phyloP scores from a whole-genome alignment of 495 filamentous ascomycete genomes.

The Astrocystis sublimbata region DNA sequence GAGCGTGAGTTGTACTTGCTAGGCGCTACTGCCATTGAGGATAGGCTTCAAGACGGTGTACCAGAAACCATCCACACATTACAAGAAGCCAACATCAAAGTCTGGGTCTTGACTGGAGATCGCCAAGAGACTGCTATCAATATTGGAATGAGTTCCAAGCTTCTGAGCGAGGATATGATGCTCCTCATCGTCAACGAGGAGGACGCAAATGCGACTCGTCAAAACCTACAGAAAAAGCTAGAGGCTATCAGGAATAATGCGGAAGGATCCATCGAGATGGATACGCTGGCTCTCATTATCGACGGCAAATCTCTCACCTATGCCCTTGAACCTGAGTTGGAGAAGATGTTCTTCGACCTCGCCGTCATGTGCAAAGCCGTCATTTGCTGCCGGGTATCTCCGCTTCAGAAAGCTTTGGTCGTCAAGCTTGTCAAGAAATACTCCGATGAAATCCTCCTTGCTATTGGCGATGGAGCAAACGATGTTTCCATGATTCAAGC shows the following conservation, averaged over 20 bases:
- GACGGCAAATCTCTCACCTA: slow-evolving; percentile 94
- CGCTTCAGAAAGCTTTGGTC: slow-evolving; percentile 96
- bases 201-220: slow-evolving; percentile 66
- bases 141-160: slow-evolving; percentile 99
- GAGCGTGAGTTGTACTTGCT: slow-evolving; percentile 89
- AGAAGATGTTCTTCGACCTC: slow-evolving; percentile 90
- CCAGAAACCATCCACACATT: slow-evolving; percentile 98
- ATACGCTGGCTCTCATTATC: slow-evolving; percentile 91
- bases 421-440: slow-evolving; percentile 99
- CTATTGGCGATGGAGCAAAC: slow-evolving; percentile 97
- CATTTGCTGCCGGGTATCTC: slow-evolving; percentile 97
- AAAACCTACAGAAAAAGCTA: slow-evolving; percentile 89
- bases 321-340: slow-evolving; percentile 90
- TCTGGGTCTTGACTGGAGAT: slow-evolving; percentile 98
- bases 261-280: slow-evolving; percentile 71
- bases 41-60: slow-evolving; percentile 94
- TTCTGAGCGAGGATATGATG: slow-evolving; percentile 99
- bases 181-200: slow-evolving; percentile 96
- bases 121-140: slow-evolving; percentile 99
- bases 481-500: slow-evolving; percentile 99
- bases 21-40: slow-evolving; percentile 96
- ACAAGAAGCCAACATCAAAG: slow-evolving; percentile 95
- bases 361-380: slow-evolving; percentile 97
- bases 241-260: slow-evolving; percentile 80
- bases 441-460: slow-evolving; percentile 81